Evolutionary conservation across 2,329 filamentous ascomycete species (phyloP), one percentile per base, ranked within the genome.

Genomic region (Keithomyces neogunnii): DNA sequence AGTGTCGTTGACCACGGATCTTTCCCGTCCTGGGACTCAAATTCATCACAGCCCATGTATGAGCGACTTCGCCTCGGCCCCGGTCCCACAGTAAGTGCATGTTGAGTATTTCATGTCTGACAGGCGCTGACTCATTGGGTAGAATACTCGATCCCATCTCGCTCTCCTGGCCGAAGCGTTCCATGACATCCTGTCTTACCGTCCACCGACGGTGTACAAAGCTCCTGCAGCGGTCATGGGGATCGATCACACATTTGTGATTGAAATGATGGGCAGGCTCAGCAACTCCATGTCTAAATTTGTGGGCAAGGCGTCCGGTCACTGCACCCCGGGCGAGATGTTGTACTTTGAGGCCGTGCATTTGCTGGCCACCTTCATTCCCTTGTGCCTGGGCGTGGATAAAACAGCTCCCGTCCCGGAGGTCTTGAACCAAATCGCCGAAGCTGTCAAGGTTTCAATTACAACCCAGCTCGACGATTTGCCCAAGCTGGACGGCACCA

Each of bases 1-100:
- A 71, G 73, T 45, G 68, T 66, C 1, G 73, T 78, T 2, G 77
- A 82, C 61, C 77, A 78, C 45, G 73, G 73, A 1, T 75, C 75
- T 0, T 72, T 81, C 46, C 73, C 77, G 0, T 71, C 71, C 13
- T 71, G 77, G 53, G 71, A 73, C 42, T 71, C 66, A 39, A 63
- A 62, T 13, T 58, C 64, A 19, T 62, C 62, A 1, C 56, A 63
- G 0, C 66, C 73, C 0, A 63, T 79, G 2, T 68, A 76, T 42
- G 62, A 73, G 10, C 63, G 71, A 2, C 62, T 81, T 5, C 65
- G 71, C n/a, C 60, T 78, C 28, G 80, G 79, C 0, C 78, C 80
- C 3, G 64, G 66, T 1, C 71, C 73, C 39, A 77, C 77, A 10
- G 78, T 81, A 66, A 47, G 72, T 63, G 33, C 19, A 11, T 7